These are phyloP conservation scores for Serendipita vermifera DNA, from an alignment of 768 basidiomycete species.

Conservation along the genomic window DNA sequence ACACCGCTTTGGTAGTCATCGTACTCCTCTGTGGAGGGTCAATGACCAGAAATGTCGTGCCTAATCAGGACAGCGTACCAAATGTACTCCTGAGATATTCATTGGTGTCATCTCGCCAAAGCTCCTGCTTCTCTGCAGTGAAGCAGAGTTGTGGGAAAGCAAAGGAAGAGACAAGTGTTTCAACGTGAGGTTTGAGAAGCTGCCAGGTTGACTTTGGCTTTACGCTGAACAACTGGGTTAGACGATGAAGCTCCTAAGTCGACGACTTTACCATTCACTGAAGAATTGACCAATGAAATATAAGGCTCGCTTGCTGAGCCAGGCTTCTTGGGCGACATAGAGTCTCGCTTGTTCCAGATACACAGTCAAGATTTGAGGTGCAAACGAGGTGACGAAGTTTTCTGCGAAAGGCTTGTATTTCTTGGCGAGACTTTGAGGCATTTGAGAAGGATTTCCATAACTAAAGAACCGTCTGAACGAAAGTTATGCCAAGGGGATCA, in stretches of 20 bases:
- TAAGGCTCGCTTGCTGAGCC: conserved; percentile 73
- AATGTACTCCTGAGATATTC: conserved; percentile 68
- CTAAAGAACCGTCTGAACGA: conserved; percentile 24
- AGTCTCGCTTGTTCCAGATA: conserved; percentile 62
- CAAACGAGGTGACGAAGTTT: conserved; percentile 64
- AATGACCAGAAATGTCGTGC: neutral
- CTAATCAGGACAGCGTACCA: conserved; percentile 32
- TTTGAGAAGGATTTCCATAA: conserved; percentile 79
- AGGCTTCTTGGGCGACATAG: conserved; percentile 57
- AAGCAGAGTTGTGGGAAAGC: conserved; percentile 82
- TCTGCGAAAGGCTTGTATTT: conserved; percentile 61
- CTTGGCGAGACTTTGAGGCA: conserved; percentile 55
- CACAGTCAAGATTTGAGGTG: conserved; percentile 74
- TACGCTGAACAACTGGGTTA: conserved; percentile 36
- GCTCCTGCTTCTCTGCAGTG: conserved; percentile 46
- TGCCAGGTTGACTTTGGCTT: conserved; percentile 90
- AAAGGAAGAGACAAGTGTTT: conserved; percentile 63
- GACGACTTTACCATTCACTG: conserved; percentile 69
- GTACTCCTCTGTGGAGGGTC: conserved; percentile 53
- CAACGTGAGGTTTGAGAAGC: conserved; percentile 72
- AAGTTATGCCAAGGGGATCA: neutral
- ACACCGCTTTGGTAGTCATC: conserved; percentile 67
- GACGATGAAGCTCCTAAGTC: neutral
- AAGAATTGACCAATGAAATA: conserved; percentile 78
- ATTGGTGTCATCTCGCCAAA: conserved; percentile 72